phyloP scores from a whole-genome alignment of 164 flowering plant species.

The Brasenia schreberi region DNA sequence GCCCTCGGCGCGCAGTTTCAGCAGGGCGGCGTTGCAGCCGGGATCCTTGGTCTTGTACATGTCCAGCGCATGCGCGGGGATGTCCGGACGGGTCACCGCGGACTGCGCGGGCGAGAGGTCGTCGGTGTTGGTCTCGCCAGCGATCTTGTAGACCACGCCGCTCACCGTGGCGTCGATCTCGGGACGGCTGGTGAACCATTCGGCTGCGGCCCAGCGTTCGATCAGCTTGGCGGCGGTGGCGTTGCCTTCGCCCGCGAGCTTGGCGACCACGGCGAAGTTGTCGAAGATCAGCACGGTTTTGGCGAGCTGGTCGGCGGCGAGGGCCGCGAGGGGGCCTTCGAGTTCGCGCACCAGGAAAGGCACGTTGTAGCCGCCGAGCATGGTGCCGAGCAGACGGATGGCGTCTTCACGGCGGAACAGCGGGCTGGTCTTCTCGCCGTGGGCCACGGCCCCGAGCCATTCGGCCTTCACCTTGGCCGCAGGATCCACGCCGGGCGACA shows the following conservation, averaged over 20 bases:
- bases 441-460: not conserved
- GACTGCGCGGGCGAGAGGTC: not conserved
- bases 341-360: not conserved
- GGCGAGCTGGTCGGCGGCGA: not conserved
- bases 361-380: constrained; percentile 1
- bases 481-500: not conserved
- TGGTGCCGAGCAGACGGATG: not conserved
- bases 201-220: not conserved
- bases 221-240: not conserved
- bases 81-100: not conserved
- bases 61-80: not conserved
- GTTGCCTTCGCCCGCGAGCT: not conserved
- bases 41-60: not conserved
- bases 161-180: not conserved
- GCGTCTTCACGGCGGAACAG: not conserved
- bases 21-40: too few relatives aligned
- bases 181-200: constrained; percentile 1
- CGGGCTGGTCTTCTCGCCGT: not conserved
- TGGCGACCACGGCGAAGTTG: not conserved
- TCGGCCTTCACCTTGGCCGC: not conserved
- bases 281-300: constrained; percentile 1
- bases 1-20: not conserved
- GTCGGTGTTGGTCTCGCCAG: constrained; percentile 1
- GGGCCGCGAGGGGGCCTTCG: not conserved
- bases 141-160: not conserved